A percentile compares a stretch with the other conserved stretches of the same genome.
phyloP scores from a whole-genome alignment of 225 moss, liverwort and hornwort species.

The Lunularia cruciata region DNA sequence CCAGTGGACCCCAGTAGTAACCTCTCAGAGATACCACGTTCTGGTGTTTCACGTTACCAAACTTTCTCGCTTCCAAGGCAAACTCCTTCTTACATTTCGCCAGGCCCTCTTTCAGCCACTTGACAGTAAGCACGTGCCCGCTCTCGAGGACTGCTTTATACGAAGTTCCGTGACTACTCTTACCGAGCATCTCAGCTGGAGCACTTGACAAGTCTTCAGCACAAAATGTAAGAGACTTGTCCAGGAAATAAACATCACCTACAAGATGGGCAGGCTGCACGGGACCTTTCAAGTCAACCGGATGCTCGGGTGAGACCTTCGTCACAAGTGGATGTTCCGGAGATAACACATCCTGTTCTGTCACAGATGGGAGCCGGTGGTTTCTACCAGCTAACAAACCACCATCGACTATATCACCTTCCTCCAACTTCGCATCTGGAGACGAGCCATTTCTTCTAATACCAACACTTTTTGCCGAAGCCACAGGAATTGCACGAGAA shows the following conservation, averaged over 20 bases:
- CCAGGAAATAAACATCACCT: conserved; percentile 82
- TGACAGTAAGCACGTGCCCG: conserved; percentile 68
- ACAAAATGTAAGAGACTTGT: conserved; percentile 64
- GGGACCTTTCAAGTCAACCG: conserved; percentile 33
- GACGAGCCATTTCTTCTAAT: conserved; percentile 29
- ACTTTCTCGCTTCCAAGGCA: conserved; percentile 70
- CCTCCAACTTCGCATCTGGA: conserved; percentile 24
- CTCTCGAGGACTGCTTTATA: conserved; percentile 69
- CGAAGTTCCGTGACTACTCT: conserved; percentile 88
- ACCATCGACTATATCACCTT: conserved; percentile 4
- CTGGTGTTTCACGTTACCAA: conserved; percentile 81
- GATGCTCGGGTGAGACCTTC: conserved; percentile 42
- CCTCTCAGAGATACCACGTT: conserved; percentile 71
- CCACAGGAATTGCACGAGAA: background rate
- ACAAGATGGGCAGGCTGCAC: conserved; percentile 67
- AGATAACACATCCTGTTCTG: conserved; percentile 27
- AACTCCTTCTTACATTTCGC: conserved; percentile 78
- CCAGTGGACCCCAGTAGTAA: conserved; percentile 87
- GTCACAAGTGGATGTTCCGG: conserved; percentile 36
- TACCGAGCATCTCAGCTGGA: conserved; percentile 78
- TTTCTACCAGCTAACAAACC: background rate
- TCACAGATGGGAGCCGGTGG: conserved; percentile 11
- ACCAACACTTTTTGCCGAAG: conserved; percentile 12
- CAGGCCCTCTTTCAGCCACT: conserved; percentile 82
- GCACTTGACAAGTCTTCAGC: conserved; percentile 80